Conservation (phyloP, 768 basidiomycete genomes). For the Boletus tylopilopsis region DNA sequence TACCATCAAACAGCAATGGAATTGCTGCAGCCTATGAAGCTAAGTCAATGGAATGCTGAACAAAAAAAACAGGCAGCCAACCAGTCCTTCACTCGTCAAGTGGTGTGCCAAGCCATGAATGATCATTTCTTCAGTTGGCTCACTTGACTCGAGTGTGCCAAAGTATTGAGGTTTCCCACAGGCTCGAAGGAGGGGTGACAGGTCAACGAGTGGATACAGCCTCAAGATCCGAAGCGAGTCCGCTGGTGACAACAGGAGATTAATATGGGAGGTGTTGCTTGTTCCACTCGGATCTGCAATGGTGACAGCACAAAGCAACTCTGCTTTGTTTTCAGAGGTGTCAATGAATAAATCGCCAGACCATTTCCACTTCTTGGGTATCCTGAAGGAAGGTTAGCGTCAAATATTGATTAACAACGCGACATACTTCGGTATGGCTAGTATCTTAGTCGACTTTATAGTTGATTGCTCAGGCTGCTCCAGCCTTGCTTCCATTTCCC, state of each 20-base stretch:
- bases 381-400: slow-evolving; percentile 34
- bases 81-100: slow-evolving; percentile 47
- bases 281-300: slow-evolving; percentile 45
- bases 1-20: slow-evolving; percentile 44
- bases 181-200: slow-evolving; percentile 44
- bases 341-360: slow-evolving; percentile 49
- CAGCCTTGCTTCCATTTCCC: slow-evolving; percentile 11
- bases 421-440: slow-evolving; percentile 26
- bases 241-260: slow-evolving; percentile 39
- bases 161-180: slow-evolving; percentile 51
- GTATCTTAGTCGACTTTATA: slow-evolving; percentile 12
- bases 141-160: slow-evolving; percentile 44
- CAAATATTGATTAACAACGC: background rate
- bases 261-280: slow-evolving; percentile 46
- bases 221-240: slow-evolving; percentile 43
- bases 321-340: slow-evolving; percentile 32
- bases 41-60: slow-evolving; percentile 1
- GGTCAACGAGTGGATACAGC: slow-evolving; percentile 47
- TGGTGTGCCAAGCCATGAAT: slow-evolving; percentile 42
- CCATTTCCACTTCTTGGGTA: slow-evolving; percentile 65
- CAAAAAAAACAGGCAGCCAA: slow-evolving; percentile 26
- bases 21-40: slow-evolving; percentile 44
- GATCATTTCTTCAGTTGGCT: slow-evolving; percentile 36
- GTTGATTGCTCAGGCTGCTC: slow-evolving; percentile 4
- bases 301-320: slow-evolving; percentile 46